Conservation (phyloP, 805 yeast species). For the Lachancea sp. region DNA sequence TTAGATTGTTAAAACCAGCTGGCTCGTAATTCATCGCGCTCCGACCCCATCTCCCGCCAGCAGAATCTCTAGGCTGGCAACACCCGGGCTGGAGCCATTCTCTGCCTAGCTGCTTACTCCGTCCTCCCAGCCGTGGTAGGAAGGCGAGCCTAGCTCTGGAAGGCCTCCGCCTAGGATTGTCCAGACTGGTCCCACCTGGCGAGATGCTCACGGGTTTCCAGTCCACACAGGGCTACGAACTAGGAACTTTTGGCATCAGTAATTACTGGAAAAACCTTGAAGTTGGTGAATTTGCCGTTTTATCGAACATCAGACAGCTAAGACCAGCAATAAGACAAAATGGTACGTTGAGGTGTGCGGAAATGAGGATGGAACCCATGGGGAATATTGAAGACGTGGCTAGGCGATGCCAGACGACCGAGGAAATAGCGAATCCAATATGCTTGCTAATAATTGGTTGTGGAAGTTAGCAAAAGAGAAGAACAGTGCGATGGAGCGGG, state of each 20-base stretch:
- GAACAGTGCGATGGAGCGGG: background rate
- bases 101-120: too few relatives aligned
- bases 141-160: background rate
- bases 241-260: background rate
- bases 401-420: background rate
- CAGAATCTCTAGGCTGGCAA: too few relatives aligned
- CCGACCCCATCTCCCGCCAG: too few relatives aligned
- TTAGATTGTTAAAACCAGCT: background rate
- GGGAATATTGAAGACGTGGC: background rate
- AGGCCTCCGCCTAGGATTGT: background rate
- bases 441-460: background rate
- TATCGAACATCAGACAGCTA: slow-evolving; percentile 11
- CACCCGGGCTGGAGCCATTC: too few relatives aligned
- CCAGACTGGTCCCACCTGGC: background rate
- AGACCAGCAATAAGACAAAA: slow-evolving; percentile 27
- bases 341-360: slow-evolving; percentile 19
- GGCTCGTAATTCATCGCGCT: too few relatives aligned
- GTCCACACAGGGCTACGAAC: background rate
- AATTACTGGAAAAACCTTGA: slow-evolving; percentile 6
- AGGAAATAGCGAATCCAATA: background rate
- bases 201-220: background rate
- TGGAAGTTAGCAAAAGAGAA: background rate
- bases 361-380: background rate
- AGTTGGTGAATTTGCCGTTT: slow-evolving; percentile 1
- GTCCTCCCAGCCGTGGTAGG: too few relatives aligned